Base-by-base conservation (phyloP, 768 basidiomycete species). In the Macrolepiota albuminosa region DNA sequence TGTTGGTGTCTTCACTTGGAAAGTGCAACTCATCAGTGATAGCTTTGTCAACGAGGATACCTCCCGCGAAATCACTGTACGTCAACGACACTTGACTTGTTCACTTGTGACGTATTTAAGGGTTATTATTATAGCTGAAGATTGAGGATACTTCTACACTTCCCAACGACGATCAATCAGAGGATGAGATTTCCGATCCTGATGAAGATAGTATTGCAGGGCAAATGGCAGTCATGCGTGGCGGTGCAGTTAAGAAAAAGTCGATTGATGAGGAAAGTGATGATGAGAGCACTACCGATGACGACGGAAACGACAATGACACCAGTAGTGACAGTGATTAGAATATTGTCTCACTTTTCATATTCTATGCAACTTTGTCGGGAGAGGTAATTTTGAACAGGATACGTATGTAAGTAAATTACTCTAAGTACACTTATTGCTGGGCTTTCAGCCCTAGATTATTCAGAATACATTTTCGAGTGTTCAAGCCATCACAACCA, bases 141-240 rank as follows among this genome's bases (percentile, higher is more conserved):
- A 88, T 97, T 37, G 91, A 95, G 56, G 88, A 93, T 45, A 75
- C 83, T 4, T 80, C 86, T 10, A 78, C 77, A 1, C 74, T 88
- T 18, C 76, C 70, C 11, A 75, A 76, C 0, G 86, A 86, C 6
- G 88, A 88, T 43, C 70, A 75, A 33, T 76, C 76, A 24, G 95
- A 96, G 39, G 95, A 98, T 68, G 95, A 97, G 60, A 99, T 98
- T 63, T 97, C 95, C 0, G 97, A 98, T 52, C 97, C 97, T 0
- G 97, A 98, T 34, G 97, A 98, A 72, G 97, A 98, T 72, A 84
- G 89, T 29, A 76, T 98, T 54, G 97, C 95, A 5, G 97, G 97
- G 8, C 97, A 99, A 78, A 96, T 98, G 93, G 95, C 95, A 6
- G 86, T 87, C 47, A 93, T 99, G 93, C 86, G 91, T 47, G 95